phyloP scores from a whole-genome alignment of 306 rosid genomes.

The Hippophae tibetana region DNA sequence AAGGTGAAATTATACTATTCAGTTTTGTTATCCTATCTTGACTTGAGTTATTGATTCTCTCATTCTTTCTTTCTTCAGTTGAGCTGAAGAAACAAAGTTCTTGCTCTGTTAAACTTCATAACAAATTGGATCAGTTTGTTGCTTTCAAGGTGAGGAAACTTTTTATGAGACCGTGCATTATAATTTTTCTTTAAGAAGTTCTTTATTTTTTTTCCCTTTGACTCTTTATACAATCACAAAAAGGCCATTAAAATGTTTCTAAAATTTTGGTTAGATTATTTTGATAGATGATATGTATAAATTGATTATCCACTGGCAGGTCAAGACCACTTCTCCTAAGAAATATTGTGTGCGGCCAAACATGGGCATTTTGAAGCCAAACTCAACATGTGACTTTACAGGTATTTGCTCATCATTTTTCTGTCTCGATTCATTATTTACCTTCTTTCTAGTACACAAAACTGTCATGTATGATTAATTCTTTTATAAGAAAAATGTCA shows the following conservation, averaged over 20 bases:
- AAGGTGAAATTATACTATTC: too few relatives aligned
- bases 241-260: background rate
- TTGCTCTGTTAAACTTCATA: slow-evolving; percentile 52
- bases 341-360: slow-evolving; percentile 91
- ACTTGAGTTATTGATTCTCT: slow-evolving; percentile 3
- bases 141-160: slow-evolving; percentile 69
- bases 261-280: background rate
- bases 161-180: slow-evolving; percentile 1
- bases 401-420: slow-evolving; percentile 34
- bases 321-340: slow-evolving; percentile 87
- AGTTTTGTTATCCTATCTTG: background rate
- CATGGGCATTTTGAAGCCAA: slow-evolving; percentile 67
- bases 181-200: background rate
- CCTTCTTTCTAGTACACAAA: too few relatives aligned
- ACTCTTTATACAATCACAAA: background rate
- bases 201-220: background rate
- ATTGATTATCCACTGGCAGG: slow-evolving; percentile 35
- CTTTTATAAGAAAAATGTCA: too few relatives aligned
- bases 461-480: too few relatives aligned
- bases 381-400: slow-evolving; percentile 56
- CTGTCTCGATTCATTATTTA: background rate
- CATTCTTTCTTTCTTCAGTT: slow-evolving; percentile 33
- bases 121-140: slow-evolving; percentile 50
- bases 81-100: slow-evolving; percentile 82
- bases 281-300: background rate